Conservation (phyloP, 441 rosid species). For the Sinapis alba region DNA sequence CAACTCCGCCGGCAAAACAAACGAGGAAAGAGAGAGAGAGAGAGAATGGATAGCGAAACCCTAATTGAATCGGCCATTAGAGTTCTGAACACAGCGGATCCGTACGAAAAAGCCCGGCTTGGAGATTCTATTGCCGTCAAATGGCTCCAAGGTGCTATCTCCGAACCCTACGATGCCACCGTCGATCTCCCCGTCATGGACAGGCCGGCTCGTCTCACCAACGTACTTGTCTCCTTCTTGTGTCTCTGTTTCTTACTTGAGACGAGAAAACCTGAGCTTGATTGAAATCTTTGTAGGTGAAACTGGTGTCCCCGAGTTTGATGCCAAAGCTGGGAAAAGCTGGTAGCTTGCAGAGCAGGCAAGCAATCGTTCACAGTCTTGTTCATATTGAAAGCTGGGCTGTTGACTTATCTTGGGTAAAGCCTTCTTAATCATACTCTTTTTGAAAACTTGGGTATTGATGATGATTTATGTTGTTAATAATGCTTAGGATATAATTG, state of each 20-base stretch:
- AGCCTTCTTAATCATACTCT: not conserved
- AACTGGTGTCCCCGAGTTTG: conserved; percentile 78
- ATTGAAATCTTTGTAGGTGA: conserved; percentile 52
- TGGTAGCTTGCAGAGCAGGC: conserved; percentile 91
- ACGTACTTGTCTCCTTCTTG: conserved; percentile 40
- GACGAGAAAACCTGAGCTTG: not conserved
- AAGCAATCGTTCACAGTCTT: conserved; percentile 90
- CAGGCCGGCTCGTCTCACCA: conserved; percentile 75
- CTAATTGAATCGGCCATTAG: conserved; percentile 71
- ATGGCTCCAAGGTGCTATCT: conserved; percentile 78
- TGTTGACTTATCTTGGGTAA: conserved; percentile 89
- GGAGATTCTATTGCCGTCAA: conserved; percentile 68
- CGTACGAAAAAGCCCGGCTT: conserved; percentile 70
- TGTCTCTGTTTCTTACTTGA: not conserved
- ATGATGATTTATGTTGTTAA: not conserved
- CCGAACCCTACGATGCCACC: conserved; percentile 53
- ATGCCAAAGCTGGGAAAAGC: conserved; percentile 97
- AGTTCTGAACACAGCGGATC: conserved; percentile 79
- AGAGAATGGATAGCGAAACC: conserved; percentile 49
- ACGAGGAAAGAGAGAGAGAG: conserved; percentile 12
- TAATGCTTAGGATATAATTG: conserved; percentile 75
- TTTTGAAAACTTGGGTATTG: not conserved
- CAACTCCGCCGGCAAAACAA: conserved; percentile 18
- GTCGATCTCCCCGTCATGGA: conserved; percentile 65
- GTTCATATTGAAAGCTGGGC: conserved; percentile 96